Conservation (phyloP, 192 early-diverging fungal species). For the Backusella westeae region DNA sequence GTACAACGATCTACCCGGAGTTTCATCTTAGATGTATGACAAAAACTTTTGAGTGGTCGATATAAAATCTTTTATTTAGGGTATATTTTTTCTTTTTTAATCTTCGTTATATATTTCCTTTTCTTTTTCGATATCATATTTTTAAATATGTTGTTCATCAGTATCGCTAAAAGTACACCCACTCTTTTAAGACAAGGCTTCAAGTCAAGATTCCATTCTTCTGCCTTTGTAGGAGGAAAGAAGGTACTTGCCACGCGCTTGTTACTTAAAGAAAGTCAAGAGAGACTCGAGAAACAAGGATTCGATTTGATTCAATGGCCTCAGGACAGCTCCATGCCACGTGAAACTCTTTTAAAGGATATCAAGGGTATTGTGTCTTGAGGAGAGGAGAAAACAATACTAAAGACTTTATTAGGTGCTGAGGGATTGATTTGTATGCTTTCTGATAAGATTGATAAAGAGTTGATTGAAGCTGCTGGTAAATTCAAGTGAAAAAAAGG, state of each 20-base stretch:
- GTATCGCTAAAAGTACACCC: background rate
- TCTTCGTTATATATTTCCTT: background rate
- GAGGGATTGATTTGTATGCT: constrained; percentile 41
- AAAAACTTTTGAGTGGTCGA: background rate
- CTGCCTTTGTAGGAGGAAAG: background rate
- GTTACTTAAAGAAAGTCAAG: constrained; percentile 26
- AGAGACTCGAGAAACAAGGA: constrained; percentile 18
- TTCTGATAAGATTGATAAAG: constrained; percentile 69
- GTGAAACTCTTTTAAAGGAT: constrained; percentile 41
- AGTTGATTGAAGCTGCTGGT: constrained; percentile 66
- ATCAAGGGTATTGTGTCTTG: constrained; percentile 34
- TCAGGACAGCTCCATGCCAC: constrained; percentile 49
- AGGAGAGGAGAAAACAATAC: background rate
- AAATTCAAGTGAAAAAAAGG: constrained; percentile 3
- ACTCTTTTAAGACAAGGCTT: background rate
- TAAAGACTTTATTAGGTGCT: background rate
- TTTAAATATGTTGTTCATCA: background rate
- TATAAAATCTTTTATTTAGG: background rate
- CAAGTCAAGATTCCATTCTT: background rate
- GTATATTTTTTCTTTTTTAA: background rate
- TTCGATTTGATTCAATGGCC: constrained; percentile 61
- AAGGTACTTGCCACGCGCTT: constrained; percentile 32
- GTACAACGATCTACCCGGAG: background rate
- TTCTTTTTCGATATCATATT: background rate
- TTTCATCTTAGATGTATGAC: background rate